Evolutionary conservation across 345 rosid species (phyloP), one percentile per base, ranked within the genome.

Genomic region (Ceriops zippeliana): DNA sequence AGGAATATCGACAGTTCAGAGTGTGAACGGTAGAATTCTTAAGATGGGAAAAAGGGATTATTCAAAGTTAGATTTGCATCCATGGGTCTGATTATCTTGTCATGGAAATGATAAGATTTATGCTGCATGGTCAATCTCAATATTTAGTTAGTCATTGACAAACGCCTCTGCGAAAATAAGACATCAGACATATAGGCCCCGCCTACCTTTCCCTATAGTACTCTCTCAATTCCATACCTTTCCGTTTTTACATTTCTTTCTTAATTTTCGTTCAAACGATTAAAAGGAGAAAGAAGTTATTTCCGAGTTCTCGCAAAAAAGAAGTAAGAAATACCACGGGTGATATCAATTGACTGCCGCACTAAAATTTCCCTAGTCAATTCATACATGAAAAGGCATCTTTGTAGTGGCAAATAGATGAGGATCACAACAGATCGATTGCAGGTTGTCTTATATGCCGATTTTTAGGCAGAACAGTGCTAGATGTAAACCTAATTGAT

Each of bases 101-200:
- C 65, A 35, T 30, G 47, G 67, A 82, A 79, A 79, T 62, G 74
- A 74, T 62, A 78, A 76, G 71, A 64, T 78, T 62, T 72, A 64
- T 21, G 37, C 67, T 64, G 5, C n/a, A 37, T 30, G 47, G 62
- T 65, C 28, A 63, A 60, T 68, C 30, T 69, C 42, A 38, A 58
- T 15, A 30, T 13, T 22, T 32, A 64, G 72, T 70, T 67, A 20
- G 34, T 51, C 72, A 80, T 80, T 74, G 84, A 78, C 58, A 54
- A 74, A 76, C 67, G 72, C 73, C 70, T 78, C 64, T 78, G 51
- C 38, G 60, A 60, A 62, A 52, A 42, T 42, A 52, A 70, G 60
- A 78, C 87, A 84, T 73, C 78, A 70, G 62, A 79, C 87, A 84
- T 75, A 77, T 69, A 60, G 81, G 65, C 87, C 87, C 82, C 66